A percentile compares a stretch with the other conserved stretches of the same genome.
Evolutionary conservation across 768 basidiomycete species (phyloP).

Genomic region (Suillus clintonianus): DNA sequence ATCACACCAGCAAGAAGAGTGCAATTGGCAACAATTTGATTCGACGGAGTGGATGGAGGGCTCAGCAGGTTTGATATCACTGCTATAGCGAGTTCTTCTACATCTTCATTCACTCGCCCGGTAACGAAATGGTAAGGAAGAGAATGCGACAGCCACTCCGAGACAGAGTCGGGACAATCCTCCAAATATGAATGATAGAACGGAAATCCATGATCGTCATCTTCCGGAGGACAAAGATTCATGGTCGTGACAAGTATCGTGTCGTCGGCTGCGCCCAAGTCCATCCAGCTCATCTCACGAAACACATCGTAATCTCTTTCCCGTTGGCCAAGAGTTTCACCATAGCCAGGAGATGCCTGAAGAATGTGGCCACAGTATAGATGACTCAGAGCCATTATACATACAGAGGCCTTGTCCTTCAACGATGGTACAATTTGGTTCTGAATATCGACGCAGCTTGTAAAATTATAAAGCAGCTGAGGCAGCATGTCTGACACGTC

Average conservation of each 20-base stretch:
- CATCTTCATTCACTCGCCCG: neutral
- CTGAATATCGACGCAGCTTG: too few relatives aligned
- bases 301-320: neutral
- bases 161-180: neutral
- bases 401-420: too few relatives aligned
- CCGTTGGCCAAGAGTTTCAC: neutral
- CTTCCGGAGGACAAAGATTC: neutral
- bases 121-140: neutral
- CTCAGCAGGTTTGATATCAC: neutral
- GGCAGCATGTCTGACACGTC: too few relatives aligned
- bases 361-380: neutral
- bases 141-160: neutral
- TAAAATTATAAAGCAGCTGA: too few relatives aligned
- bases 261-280: fast-evolving
- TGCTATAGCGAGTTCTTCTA: neutral
- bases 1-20: neutral
- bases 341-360: neutral
- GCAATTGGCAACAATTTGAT: neutral
- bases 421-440: too few relatives aligned
- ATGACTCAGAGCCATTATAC: neutral
- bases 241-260: neutral
- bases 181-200: fast-evolving
- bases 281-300: fast-evolving
- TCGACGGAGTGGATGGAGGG: neutral
- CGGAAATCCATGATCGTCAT: neutral